phyloP scores from a whole-genome alignment of 2,329 filamentous ascomycete species.

The Aspergillus sp. region DNA sequence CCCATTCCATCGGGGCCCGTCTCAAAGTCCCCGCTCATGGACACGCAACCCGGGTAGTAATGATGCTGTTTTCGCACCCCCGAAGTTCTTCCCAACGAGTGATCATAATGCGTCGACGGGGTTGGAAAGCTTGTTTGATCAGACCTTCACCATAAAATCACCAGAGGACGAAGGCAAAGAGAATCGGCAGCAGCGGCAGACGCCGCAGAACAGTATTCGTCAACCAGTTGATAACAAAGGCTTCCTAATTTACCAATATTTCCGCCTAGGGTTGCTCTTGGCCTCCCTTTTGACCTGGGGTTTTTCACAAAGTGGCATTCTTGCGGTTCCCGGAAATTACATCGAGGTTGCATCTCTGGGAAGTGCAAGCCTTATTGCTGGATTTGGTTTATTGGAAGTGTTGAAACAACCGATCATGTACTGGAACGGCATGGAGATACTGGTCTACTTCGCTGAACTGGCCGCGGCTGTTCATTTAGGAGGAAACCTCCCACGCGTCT shows the following conservation, averaged over 20 bases:
- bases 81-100: conserved; percentile 38
- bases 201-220: conserved; percentile 3
- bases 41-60: conserved; percentile 9
- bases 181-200: conserved; percentile 11
- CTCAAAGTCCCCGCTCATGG: conserved; percentile 16
- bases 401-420: conserved; percentile 29
- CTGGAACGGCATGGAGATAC: conserved; percentile 34
- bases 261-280: conserved; percentile 23
- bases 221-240: conserved; percentile 7
- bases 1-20: conserved; percentile 28
- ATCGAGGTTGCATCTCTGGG: conserved; percentile 32
- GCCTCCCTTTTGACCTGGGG: conserved; percentile 25
- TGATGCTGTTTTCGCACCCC: conserved; percentile 34
- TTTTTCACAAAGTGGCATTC: conserved; percentile 22
- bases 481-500: conserved; percentile 23
- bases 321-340: conserved; percentile 29
- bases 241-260: conserved; percentile 19
- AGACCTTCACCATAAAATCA: conserved; percentile 34
- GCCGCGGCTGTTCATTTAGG: conserved; percentile 32
- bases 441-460: conserved; percentile 31
- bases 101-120: conserved; percentile 38
- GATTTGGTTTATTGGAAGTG: conserved; percentile 32
- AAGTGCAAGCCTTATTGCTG: conserved; percentile 32
- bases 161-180: conserved; percentile 19
- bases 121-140: conserved; percentile 40